Evolutionary conservation across 805 yeast species (phyloP), one percentile per base, ranked within the genome.

Genomic region (Kodamaea kaohsiungensis): DNA sequence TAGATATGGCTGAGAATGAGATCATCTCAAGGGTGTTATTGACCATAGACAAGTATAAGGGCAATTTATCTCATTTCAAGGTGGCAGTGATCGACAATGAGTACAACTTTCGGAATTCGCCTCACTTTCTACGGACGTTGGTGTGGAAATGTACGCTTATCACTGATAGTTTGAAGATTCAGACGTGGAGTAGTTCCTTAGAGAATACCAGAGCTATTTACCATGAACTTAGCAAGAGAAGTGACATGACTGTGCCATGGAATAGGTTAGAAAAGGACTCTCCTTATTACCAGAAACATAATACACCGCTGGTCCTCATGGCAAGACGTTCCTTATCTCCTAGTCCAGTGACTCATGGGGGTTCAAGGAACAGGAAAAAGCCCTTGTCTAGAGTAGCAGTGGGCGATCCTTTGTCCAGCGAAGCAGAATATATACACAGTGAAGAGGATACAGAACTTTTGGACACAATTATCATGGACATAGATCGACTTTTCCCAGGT

Each of bases 401-500:
- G 27, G 54, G 48, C 6, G 68, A 65, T 47, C 68, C 68, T 2
- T 57, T 67, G 53, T 47, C 53, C 27, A 52, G 42, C 15, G 49
- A 33, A 18, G 52, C 15, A 19, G 51, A 19, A 47, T n/a, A 50
- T 49, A 7, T 22, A 22, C 25, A 30, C 56, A 18, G 52, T 2
- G 61, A 58, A n/a, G 56, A 67, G 1, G 81, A 79, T 56, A 48
- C 68, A 2, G 81, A 79, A 33, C 66, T 76, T 8, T 64, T 82
- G 27, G 69, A 69, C 25, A 66, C 71, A 7, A 75, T 82, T 30
- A 72, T 80, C n/a, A 61, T 79, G 46, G 86, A 82, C 55, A 78
- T 81, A 2, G 81, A 81, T 45, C 64, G 86, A 52, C 64, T 82
- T 10, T 82, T 82, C 58, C 86, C 86, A 1, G 80, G 79, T 1